Evolutionary conservation across 345 rosid species (phyloP), one percentile per base, ranked within the genome.

Genomic region (Camelina hispida): DNA sequence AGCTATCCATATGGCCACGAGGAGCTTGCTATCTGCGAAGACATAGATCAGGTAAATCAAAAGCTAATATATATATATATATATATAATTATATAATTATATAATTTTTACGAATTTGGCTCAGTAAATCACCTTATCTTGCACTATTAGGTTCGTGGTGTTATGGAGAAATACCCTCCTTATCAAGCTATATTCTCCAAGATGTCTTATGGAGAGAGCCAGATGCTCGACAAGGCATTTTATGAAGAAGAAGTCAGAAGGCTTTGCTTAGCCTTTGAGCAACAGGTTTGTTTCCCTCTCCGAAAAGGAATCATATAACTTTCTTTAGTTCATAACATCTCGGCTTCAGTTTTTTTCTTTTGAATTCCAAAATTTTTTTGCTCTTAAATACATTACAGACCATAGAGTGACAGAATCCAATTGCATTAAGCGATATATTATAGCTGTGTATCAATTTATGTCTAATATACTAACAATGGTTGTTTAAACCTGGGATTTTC

Each of bases 221-320:
- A 92, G 84, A 84, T 92, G 87, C 99, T 95, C 3, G 98, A 95
- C 82, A 92, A 92, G 72, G 99, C 98, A 75, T 95, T 95, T 75
- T 95, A 92, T 18, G 99, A 92, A 78, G 99, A 95, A 84, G 98
- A 95, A 83, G 98, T 95, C 66, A 90, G 92, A 84, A 90, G 99
- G 88, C 97, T 92, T 46, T 95, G 98, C 90, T 83, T 92, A 76
- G 85, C 98, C 69, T 95, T 92, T 43, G 97, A 95, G 85, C 99
- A 92, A 61, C 98, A 95, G 98, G 99, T 91, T 76, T 20, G 83
- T 80, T 30, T 23, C 38, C 38, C 38, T 55, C 61, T 25, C 10
- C 13, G 1, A 11, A 30, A 28, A 55, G n/a, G 5, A 55, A 55
- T 11, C 37, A 55, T 14, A 55, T 37, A 55, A 55, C 4, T 14